Conservation (phyloP, 1,139 yeast genomes). For the Scheffersomyces stambukii region DNA sequence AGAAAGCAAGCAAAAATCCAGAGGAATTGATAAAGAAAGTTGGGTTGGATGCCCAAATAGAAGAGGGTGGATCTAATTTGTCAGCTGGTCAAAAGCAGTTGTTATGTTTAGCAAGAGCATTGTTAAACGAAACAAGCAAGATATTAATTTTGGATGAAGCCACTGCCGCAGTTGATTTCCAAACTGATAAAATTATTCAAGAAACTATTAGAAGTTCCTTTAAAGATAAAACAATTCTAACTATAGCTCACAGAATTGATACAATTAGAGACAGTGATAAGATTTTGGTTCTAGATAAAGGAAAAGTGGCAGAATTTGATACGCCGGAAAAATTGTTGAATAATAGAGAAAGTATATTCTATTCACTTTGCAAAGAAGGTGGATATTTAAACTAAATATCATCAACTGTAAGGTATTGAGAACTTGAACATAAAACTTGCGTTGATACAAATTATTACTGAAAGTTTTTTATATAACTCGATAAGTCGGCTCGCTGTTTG, state of each 20-base stretch:
- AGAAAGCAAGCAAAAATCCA: constrained; percentile 16
- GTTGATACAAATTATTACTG: too few species aligned
- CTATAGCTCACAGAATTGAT: constrained; percentile 81
- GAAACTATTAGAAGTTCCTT: constrained; percentile 67
- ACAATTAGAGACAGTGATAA: constrained; percentile 78
- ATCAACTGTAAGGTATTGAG: too few species aligned
- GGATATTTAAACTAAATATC: too few species aligned
- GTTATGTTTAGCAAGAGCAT: constrained; percentile 71
- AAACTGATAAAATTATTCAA: constrained; percentile 74
- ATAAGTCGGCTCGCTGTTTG: constrained; percentile 35
- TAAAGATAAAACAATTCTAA: constrained; percentile 63
- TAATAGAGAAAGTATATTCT: constrained; percentile 21
- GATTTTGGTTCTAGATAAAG: constrained; percentile 66
- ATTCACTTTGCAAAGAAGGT: constrained; percentile 30
- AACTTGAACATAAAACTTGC: too few species aligned
- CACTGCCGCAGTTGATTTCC: constrained; percentile 81
- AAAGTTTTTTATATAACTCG: too few species aligned
- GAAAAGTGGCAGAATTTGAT: constrained; percentile 68
- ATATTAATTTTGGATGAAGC: constrained; percentile 78
- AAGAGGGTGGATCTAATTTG: constrained; percentile 71
- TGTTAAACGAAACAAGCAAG: constrained; percentile 52
- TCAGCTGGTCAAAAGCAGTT: constrained; percentile 79
- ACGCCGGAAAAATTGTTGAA: constrained; percentile 29
- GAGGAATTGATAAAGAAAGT: constrained; percentile 20
- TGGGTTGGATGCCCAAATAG: constrained; percentile 42